Base-by-base conservation (phyloP, 2,329 filamentous ascomycete species). In the Bisporella sp. region DNA sequence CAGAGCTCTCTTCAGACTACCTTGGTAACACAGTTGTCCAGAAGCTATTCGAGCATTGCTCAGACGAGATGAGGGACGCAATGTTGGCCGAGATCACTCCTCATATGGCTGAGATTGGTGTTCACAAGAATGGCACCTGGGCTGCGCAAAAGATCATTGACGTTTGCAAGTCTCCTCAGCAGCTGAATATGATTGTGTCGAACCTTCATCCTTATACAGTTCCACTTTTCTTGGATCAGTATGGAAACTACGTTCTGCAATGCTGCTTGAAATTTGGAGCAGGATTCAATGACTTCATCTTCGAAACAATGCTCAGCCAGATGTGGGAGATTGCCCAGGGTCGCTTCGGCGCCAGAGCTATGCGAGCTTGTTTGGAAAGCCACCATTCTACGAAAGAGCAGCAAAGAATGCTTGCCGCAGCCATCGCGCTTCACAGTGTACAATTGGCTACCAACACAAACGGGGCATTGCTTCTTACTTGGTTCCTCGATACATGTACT, bases 121-220 rank as follows among this genome's bases (percentile, higher is more conserved):
- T 96, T 6, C 93, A 99, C 78, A 99, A 99, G 79, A 99, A 99
- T 63, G 93, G 93, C 55, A 99, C 93, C 1, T 99, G 93, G 93
- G 93, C 93, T 49, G 93, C 93, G 1, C 93, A 99, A 71, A 99
- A 97, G 77, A 97, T 99, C 63, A 97, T 99, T 59, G 92, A 97
- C 63, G 89, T 96, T 5, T 92, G 90, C 67, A 89, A 93, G 70
- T 89, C 87, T 1, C 82, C 86, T 5, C 73, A 75, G 40, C 91
- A 97, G 70, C 92, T 93, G 84, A 72, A 75, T 44, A 73, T 89
- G 71, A 92, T 99, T 63, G 86, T 93, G 31, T 83, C 95, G 56
- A 79, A 89, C 58, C 75, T 97, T 31, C 85, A 85, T 4, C 84
- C 90, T 1, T 96, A 95, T 70, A 90, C 87, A 0, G 81, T 96